Evolutionary conservation across 768 basidiomycete genomes (phyloP), one percentile per base, ranked within the genome.

Genomic region (Naganishia vaughanmartiniae): DNA sequence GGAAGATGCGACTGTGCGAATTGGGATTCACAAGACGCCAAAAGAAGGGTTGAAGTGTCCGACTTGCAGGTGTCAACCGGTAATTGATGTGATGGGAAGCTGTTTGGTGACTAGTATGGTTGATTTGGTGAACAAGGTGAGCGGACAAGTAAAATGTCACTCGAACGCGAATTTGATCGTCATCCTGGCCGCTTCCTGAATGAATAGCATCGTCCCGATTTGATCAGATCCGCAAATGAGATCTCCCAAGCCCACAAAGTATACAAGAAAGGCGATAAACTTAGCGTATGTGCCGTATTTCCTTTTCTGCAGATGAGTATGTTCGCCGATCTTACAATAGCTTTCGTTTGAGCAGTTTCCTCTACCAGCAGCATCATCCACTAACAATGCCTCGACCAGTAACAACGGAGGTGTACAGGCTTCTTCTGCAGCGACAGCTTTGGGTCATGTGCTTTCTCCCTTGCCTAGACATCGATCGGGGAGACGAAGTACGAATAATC

Each of bases 21-120:
- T 70, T 51, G 36, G 58, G 21, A 53, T 70, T 34, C 34, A 42
- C n/a, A 51, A 60, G 21, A 70, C 69, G 17, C 69, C 69, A 45
- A 65, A 58, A 12, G 56, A 70, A 24, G 69, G 69, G 17, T 65
- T 70, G 51, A 58, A 46, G 11, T 70, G 69, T 70, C 69, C 69
- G 21, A 60, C 60, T 34, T 70, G 69, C 45, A 65, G 69, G 31
- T 24, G 30, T 34, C 42, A 65, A 53, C 58, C 58, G 34, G 30
- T 70, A 6, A 53, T 65, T 7, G 69, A 55, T 39, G 58, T 33
- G 6, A 46, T 42, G 51, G 45, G 45, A 12, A 70, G 69, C 39
- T 45, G 39, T 21, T 33, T 70, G 46, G 33, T 70, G 4, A 65
- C 39, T 6, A 65, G 60, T 17, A 54, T 70, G 58, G 54, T 65